Base-by-base conservation (phyloP, 176 grass and related monocot genomes). In the Otatea glauca region DNA sequence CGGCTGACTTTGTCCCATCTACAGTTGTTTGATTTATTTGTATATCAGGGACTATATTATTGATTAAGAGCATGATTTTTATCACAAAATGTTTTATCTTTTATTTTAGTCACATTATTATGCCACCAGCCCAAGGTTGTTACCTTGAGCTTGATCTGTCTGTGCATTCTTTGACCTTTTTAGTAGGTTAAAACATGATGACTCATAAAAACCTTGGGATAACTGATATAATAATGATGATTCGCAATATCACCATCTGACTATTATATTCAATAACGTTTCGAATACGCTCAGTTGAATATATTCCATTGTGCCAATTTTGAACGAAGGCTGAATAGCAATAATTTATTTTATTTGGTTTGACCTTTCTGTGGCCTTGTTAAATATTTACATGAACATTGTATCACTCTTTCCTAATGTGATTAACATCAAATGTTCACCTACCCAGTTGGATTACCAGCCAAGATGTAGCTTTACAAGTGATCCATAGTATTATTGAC, bases 81-180 rank as follows among this genome's bases (percentile, higher is more conserved):
- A 21, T 49, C 0, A 17, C n/a, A 51, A 5, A 38, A 14, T 65
- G 5, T 78, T 61, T 61, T 72, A n/a, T 37, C 45, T 5, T 72
- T 24, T 62, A 69, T 48, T 74, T 48, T 25, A 56, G 54, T 50
- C 17, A 11, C 34, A 80, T 64, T 67, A 53, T 38, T n/a, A 58
- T 87, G 70, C 20, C 55, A 47, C n/a, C 51, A 34, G 42, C 20
- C 68, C 25, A 60, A 58, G 64, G 18, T 38, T 59, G 54, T 10
- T 67, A 20, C 14, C 25, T 74, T 56, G 37, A 16, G 12, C 56
- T 29, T 78, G 39, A 61, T 61, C 56, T 21, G 43, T 50, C 10
- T 65, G 72, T 74, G 77, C 60, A 65, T 34, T 35, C 39, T 65
- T 35, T 81, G 18, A 38, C 21, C 45, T 34, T 69, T 66, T 81